These are phyloP conservation scores for Phaeosphaeria sp. DNA, from an alignment of 2,329 filamentous ascomycete genomes.

Conservation along the genomic window DNA sequence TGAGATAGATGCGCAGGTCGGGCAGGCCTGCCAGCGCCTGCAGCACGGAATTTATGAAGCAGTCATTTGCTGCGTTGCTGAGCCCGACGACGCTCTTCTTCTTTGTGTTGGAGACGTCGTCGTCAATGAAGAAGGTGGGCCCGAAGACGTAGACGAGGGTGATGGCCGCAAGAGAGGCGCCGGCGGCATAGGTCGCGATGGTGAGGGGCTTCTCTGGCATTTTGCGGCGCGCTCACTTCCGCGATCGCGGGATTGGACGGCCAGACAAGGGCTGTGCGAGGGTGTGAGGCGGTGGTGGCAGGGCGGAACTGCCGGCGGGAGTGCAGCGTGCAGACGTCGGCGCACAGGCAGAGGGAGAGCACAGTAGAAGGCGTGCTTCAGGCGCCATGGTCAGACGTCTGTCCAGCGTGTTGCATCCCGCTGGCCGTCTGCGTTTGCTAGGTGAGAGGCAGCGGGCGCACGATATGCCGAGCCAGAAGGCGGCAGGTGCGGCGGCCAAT, in stretches of 20 bases:
- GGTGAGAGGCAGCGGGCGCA: conserved; percentile 24
- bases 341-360: not conserved
- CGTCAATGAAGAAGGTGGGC: conserved; percentile 95
- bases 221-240: conserved; percentile 33
- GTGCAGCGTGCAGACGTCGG: conserved; percentile 1
- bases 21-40: conserved; percentile 90
- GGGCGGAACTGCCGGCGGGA: conserved; percentile 8
- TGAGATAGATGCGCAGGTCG: conserved; percentile 88
- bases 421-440: conserved; percentile 35
- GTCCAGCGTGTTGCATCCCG: conserved; percentile 21
- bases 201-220: conserved; percentile 86
- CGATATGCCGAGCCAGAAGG: conserved; percentile 23
- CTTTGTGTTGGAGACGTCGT: conserved; percentile 68
- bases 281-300: conserved; percentile 16
- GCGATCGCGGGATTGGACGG: conserved; percentile 30
- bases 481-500: conserved; percentile 27
- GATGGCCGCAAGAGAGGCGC: conserved; percentile 91
- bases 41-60: conserved; percentile 88
- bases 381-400: conserved; percentile 39
- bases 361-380: conserved; percentile 3
- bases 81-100: conserved; percentile 89
- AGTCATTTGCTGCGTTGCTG: conserved; percentile 83
- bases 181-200: conserved; percentile 91
- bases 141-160: conserved; percentile 97
- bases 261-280: conserved; percentile 23